Evolutionary conservation across 1,284 basidiomycete species (phyloP), one percentile per base, ranked within the genome.

Genomic region (Coniophora puteana): DNA sequence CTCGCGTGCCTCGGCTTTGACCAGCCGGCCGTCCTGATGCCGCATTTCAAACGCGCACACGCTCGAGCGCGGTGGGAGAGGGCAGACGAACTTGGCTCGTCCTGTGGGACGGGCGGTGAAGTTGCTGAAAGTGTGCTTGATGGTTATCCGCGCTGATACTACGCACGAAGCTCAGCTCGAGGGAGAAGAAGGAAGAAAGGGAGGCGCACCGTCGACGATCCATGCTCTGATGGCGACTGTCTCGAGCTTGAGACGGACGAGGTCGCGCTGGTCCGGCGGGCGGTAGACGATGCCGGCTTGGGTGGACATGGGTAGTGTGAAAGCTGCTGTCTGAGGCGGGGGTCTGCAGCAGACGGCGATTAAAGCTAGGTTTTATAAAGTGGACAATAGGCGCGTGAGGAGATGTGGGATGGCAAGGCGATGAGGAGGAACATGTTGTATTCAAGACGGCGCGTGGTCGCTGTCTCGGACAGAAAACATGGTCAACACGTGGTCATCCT

Each of bases 61-160:
- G 0, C 72, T 71, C 0, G 68, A 68, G n/a, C 58, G 62, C 1
- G 71, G 74, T 1, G 80, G 81, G 2, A 82, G 66, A 2, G 80
- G 80, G 48, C 83, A 82, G 32, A 70, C 62, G 52, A 80, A 83
- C 27, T 71, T 68, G 7, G 73, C 74, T 36, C 69, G 62, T 29
- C 58, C 48, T 0, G 76, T 73, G 0, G 63, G 42, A 12, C 48
- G 43, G 12, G 52, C 45, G n/a, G n/a, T n/a, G 0, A 60, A 44
- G 49, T 81, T 78, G 13, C 41, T 50, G 51, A 72, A 83, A 0
- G 51, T 55, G 45, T 83, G 80, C 0, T 51, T 52, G n/a, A 83
- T 51, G 0, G 65, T 62, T 7, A 80, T 68, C 16, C 67, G 63
- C 0, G 76, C 73, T 7, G 75, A 72, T 0, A 76, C 75, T 79